Evolutionary conservation across 768 basidiomycete genomes (phyloP), one percentile per base, ranked within the genome.

Genomic region (Galerina sulciceps): DNA sequence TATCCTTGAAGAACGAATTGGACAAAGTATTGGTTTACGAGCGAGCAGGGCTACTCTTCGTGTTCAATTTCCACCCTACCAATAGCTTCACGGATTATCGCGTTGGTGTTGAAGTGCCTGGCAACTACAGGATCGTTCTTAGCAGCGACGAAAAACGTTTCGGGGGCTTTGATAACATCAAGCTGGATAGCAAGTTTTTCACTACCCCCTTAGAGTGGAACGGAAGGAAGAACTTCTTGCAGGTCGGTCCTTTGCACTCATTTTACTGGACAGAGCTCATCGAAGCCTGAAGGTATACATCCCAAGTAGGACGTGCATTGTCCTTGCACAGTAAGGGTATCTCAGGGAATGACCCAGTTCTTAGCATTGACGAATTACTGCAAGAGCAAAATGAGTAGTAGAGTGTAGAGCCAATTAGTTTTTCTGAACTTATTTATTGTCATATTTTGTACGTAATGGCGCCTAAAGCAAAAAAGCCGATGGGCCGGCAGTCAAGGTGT

Each of bases 1-100:
- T 99, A 36, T 98, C 96, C 20, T 83, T 99, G 62, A 99, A 97
- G 78, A 81, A 99, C 70, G 94, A 99, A 73, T 73, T 59, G 10
- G 97, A 99, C 82, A 99, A 98, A 77, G 83, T 96, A 61, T 79
- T 99, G 67, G 94, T 92, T 6, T 98, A 86, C 70, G 97, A 99
- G 79, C 90, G 97, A 51, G 95, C 91, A 17, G 91, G 93, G 34
- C 81, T 99, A 42, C 76, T 99, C 44, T 99, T 98, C 79, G 81
- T 99, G 66, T 99, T 97, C 85, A 99, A 99, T 76, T 96, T 99
- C 83, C 88, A 98, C 78, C 88, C 93, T 5, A 85, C 83, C n/a
- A 73, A 91, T 40, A 96, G 94, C 59, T 99, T 88, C 78, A 86
- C 88, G 44, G 94, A 98, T 73, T 99, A 98, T 75, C 87, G 95